These are phyloP conservation scores for Talaromyces atroroseus DNA, from an alignment of 2,329 filamentous ascomycete genomes.

Conservation along the genomic window DNA sequence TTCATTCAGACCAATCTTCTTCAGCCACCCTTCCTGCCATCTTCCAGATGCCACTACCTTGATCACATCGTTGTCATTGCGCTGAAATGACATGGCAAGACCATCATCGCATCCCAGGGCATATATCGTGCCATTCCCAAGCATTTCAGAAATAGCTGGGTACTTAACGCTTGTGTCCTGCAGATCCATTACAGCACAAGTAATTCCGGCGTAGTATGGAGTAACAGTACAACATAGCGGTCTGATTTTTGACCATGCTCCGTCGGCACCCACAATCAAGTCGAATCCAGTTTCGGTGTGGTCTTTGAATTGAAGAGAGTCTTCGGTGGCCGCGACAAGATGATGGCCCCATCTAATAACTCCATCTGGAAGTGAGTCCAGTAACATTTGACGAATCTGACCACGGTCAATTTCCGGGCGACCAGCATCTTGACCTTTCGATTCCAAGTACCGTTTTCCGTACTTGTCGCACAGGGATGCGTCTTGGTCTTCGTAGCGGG, in stretches of 20 bases:
- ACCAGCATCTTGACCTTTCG: not conserved
- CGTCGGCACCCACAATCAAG: slow-evolving; percentile 25
- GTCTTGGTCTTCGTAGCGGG: slow-evolving; percentile 19
- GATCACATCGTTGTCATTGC: slow-evolving; percentile 20
- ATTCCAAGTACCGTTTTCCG: slow-evolving; percentile 14
- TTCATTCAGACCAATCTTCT: slow-evolving; percentile 2
- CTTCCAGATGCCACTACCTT: slow-evolving; percentile 9
- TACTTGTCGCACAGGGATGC: slow-evolving; percentile 18
- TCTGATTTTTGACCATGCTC: slow-evolving; percentile 25
- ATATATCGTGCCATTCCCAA: slow-evolving; percentile 21
- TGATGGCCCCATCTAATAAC: slow-evolving; percentile 22
- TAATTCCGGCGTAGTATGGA: slow-evolving; percentile 22
- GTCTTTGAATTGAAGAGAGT: slow-evolving; percentile 10
- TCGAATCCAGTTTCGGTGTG: slow-evolving; percentile 18
- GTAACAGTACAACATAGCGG: slow-evolving; percentile 19
- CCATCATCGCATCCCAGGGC: slow-evolving; percentile 13
- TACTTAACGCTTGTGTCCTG: slow-evolving; percentile 17
- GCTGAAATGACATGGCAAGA: slow-evolving; percentile 21
- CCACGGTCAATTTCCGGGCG: slow-evolving; percentile 26
- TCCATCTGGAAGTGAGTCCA: slow-evolving; percentile 20
- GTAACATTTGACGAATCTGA: slow-evolving; percentile 20
- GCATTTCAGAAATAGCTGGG: slow-evolving; percentile 17
- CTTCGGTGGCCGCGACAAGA: slow-evolving; percentile 17
- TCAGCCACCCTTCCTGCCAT: slow-evolving; percentile 13
- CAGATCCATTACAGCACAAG: slow-evolving; percentile 16